A percentile compares a stretch with the other conserved stretches of the same genome.
Evolutionary conservation across 2,329 filamentous ascomycete species (phyloP).

Genomic region (Cladophialophora exuberans): DNA sequence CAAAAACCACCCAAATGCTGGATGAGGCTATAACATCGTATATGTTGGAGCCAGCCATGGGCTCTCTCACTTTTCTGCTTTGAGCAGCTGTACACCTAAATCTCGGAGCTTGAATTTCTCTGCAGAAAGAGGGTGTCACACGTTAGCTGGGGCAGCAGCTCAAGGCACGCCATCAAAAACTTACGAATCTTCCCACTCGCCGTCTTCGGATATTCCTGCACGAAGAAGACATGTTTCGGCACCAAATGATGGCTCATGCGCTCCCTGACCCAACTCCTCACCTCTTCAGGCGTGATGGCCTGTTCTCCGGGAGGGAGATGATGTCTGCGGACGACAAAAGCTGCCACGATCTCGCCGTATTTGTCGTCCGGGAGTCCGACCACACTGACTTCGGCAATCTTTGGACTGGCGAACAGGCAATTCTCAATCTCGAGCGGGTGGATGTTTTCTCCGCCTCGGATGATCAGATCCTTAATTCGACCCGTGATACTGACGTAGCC

Average conservation of each 20-base stretch:
- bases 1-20: background rate
- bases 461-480: conserved; percentile 81
- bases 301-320: conserved; percentile 49
- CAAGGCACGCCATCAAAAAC: conserved; percentile 25
- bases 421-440: conserved; percentile 93
- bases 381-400: conserved; percentile 75
- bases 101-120: conserved; percentile 72
- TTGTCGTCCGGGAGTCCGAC: conserved; percentile 80
- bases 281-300: conserved; percentile 59
- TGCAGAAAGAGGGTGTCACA: conserved; percentile 4
- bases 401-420: conserved; percentile 73
- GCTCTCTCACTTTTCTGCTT: conserved; percentile 5
- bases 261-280: conserved; percentile 72
- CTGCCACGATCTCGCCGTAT: conserved; percentile 85
- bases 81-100: conserved; percentile 57
- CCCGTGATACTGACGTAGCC: conserved; percentile 80
- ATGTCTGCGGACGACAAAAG: conserved; percentile 69
- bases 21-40: too few relatives aligned
- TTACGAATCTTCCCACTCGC: conserved; percentile 97
- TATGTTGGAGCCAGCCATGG: too few relatives aligned
- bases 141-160: background rate
- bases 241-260: conserved; percentile 75
- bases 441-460: conserved; percentile 93
- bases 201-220: conserved; percentile 86
- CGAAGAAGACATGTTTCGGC: conserved; percentile 88